Percentiles rank a stretch among this genome's conserved stretches.
phyloP scores from a whole-genome alignment of 768 basidiomycete genomes.

The Lyophyllum shimeji region DNA sequence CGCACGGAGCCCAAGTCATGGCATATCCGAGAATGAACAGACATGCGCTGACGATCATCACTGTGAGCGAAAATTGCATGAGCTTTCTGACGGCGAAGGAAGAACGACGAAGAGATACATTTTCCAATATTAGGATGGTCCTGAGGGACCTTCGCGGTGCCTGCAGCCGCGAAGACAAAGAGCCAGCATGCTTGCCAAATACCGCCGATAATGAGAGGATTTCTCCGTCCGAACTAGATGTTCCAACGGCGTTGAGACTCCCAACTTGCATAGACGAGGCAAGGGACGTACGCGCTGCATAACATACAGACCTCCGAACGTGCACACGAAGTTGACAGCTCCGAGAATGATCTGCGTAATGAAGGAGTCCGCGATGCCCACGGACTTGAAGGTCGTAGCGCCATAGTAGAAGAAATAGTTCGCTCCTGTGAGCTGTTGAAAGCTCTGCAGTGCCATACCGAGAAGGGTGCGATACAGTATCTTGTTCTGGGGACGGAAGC shows the following conservation, averaged over 20 bases:
- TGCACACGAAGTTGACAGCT: conserved; percentile 69
- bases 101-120: conserved; percentile 30
- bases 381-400: conserved; percentile 65
- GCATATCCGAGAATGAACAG: conserved; percentile 74
- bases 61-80: conserved; percentile 21
- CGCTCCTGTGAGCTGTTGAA: conserved; percentile 73
- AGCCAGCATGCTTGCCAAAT: conserved; percentile 72
- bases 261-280: neutral
- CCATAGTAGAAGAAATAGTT: conserved; percentile 72
- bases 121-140: conserved; percentile 50
- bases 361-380: conserved; percentile 67
- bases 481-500: conserved; percentile 57
- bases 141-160: conserved; percentile 58
- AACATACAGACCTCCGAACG: conserved; percentile 71
- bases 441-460: conserved; percentile 51
- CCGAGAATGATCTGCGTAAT: conserved; percentile 77
- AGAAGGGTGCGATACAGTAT: conserved; percentile 63
- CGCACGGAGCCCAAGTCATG: conserved; percentile 65
- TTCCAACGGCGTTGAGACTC: neutral
- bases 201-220: conserved; percentile 66
- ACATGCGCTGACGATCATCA: conserved; percentile 68
- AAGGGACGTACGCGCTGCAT: conserved; percentile 55
- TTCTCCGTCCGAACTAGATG: conserved; percentile 58
- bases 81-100: neutral
- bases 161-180: conserved; percentile 72